Conservation (phyloP, 2,329 filamentous ascomycete genomes). For the Cladobotryum mycophilum region DNA sequence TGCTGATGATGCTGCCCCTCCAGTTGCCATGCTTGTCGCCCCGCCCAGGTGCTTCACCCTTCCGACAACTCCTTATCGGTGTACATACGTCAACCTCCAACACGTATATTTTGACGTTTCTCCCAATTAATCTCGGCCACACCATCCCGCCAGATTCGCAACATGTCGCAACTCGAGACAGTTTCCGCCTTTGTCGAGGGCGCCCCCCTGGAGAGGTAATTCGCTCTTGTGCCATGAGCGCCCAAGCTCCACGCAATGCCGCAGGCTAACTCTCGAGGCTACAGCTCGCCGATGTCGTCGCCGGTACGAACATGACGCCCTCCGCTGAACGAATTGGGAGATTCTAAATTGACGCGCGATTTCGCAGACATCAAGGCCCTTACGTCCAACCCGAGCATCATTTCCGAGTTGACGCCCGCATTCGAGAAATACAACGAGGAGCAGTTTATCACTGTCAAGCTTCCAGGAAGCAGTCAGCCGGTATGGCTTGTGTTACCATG, state of each 20-base stretch:
- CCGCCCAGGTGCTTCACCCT: constrained; percentile 6
- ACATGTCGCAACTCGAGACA: constrained; percentile 34
- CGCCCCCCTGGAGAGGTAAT: constrained; percentile 90
- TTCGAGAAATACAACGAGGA: constrained; percentile 96
- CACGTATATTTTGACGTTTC: no score
- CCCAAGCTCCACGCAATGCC: constrained; percentile 12
- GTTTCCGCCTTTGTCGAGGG: constrained; percentile 86
- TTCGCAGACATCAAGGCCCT: constrained; percentile 79
- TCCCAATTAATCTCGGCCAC: background rate
- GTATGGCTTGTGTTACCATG: constrained; percentile 17
- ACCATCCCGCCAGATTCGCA: background rate
- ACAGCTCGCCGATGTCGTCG: constrained; percentile 81
- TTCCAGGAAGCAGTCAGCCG: constrained; percentile 72
- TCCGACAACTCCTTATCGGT: constrained; percentile 4
- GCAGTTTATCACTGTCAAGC: constrained; percentile 82
- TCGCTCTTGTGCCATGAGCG: background rate
- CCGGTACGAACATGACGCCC: constrained; percentile 51
- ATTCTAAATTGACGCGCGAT: constrained; percentile 15
- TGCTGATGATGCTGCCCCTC: background rate
- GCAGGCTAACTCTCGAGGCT: constrained; percentile 23
- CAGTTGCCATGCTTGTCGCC: background rate
- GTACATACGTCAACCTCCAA: constrained; percentile 3
- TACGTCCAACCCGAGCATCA: constrained; percentile 62
- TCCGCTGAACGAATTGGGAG: background rate
- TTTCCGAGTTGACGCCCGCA: constrained; percentile 70